Evolutionary conservation across 306 rosid species (phyloP).

Genomic region (Citrullus amarus): DNA sequence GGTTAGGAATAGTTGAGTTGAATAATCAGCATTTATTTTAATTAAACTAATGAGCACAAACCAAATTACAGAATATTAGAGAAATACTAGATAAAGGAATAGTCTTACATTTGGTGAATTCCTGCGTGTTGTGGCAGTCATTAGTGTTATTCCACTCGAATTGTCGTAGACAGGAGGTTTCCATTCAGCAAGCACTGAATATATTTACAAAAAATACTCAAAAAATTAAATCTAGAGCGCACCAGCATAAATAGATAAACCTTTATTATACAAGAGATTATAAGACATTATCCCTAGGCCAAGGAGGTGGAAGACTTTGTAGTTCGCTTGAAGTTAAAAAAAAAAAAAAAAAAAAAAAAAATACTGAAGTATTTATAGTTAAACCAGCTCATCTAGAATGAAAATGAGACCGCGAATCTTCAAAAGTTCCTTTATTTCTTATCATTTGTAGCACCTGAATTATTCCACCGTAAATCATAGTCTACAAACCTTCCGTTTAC

Average conservation of each 20-base stretch:
- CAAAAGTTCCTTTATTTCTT: not conserved
- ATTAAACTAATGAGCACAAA: not conserved
- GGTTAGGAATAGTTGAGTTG: slow-evolving; percentile 11
- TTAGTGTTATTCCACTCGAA: slow-evolving; percentile 51
- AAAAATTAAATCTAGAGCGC: not conserved
- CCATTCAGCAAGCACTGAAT: slow-evolving; percentile 82
- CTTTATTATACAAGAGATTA: not conserved
- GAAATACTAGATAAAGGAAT: not conserved
- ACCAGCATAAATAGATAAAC: not conserved
- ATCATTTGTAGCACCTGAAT: not conserved
- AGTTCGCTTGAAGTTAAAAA: not conserved
- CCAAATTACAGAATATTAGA: not conserved
- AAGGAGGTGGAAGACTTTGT: not conserved
- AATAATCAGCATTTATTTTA: not conserved
- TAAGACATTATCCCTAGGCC: not conserved
- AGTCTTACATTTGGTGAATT: slow-evolving; percentile 76
- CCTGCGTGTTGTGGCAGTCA: slow-evolving; percentile 72
- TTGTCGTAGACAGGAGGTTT: slow-evolving; percentile 87
- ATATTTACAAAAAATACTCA: slow-evolving; percentile 11
- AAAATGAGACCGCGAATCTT: not conserved
- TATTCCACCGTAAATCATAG: not conserved
- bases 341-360: not conserved
- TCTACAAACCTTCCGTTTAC: not conserved
- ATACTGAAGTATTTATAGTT: not conserved
- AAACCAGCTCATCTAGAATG: not conserved